These are phyloP conservation scores for Pythium folliculosum DNA, from an alignment of 352 stramenopile genomes.

Conservation along the genomic window DNA sequence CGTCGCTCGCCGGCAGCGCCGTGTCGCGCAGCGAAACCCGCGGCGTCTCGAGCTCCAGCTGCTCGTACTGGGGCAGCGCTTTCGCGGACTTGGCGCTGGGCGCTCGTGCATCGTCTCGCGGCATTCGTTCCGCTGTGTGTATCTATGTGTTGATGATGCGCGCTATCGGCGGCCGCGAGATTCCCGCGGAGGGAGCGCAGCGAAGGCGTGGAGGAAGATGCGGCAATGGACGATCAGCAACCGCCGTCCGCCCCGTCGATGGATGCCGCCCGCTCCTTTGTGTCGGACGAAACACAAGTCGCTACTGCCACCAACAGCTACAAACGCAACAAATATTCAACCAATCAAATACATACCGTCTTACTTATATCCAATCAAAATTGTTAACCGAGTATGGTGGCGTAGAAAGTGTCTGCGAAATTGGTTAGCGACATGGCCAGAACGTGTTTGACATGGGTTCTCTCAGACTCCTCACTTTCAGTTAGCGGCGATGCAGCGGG, in stretches of 20 bases:
- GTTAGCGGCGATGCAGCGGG: conserved; percentile 29
- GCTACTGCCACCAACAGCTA: conserved; percentile 3
- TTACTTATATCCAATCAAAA: neutral
- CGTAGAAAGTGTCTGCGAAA: neutral
- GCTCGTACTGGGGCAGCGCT: conserved; percentile 14
- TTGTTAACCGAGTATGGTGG: neutral
- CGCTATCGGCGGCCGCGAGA: neutral
- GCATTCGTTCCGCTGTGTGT: neutral
- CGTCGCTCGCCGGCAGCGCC: conserved; percentile 10
- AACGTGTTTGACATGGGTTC: conserved; percentile 3
- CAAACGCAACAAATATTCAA: neutral
- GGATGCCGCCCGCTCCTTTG: neutral
- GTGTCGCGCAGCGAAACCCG: conserved; percentile 15
- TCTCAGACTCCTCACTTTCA: neutral
- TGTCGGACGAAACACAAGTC: neutral
- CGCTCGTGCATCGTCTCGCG: neutral
- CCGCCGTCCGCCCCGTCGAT: neutral
- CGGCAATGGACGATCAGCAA: neutral
- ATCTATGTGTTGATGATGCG: neutral
- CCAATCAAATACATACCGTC: too few relatives aligned
- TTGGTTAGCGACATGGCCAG: neutral
- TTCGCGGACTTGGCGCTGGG: conserved; percentile 6
- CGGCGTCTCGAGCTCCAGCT: conserved; percentile 19
- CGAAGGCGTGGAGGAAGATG: neutral
- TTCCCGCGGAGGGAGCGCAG: neutral